phyloP scores from a whole-genome alignment of 116 monocot genomes.

The Posidonia oceanica region DNA sequence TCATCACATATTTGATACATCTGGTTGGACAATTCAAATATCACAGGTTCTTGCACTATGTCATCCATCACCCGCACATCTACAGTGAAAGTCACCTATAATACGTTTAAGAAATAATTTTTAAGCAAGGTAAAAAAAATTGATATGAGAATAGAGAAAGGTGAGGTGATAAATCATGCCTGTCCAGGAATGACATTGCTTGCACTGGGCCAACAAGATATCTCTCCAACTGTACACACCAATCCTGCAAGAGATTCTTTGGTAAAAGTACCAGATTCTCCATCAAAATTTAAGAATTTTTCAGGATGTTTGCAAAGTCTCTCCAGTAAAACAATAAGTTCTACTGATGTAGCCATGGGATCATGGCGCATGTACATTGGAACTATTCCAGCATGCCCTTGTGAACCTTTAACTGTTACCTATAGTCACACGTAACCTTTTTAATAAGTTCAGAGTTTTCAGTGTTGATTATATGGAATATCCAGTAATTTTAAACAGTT shows the following conservation, averaged over 20 bases:
- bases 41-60: conserved; percentile 43
- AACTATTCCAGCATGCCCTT: conserved; percentile 94
- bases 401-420: conserved; percentile 56
- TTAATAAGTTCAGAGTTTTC: no score
- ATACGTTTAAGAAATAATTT: background rate
- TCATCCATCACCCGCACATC: conserved; percentile 75
- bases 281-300: conserved; percentile 37
- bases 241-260: conserved; percentile 66
- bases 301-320: conserved; percentile 66
- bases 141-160: background rate
- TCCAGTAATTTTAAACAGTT: no score
- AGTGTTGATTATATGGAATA: no score
- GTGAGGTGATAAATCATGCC: conserved; percentile 21
- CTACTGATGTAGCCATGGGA: conserved; percentile 83
- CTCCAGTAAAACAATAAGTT: conserved; percentile 69
- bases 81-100: conserved; percentile 71
- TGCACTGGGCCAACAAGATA: conserved; percentile 84
- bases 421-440: no score
- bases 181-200: conserved; percentile 97
- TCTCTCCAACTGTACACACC: conserved; percentile 89
- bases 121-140: background rate
- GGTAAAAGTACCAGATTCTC: conserved; percentile 29
- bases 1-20: conserved; percentile 42
- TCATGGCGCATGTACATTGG: conserved; percentile 89
- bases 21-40: conserved; percentile 44